A percentile compares a stretch with the other conserved stretches of the same genome.
These are phyloP conservation scores for Aspergillus cavernicola DNA, from an alignment of 495 filamentous ascomycete species.

Conservation along the genomic window DNA sequence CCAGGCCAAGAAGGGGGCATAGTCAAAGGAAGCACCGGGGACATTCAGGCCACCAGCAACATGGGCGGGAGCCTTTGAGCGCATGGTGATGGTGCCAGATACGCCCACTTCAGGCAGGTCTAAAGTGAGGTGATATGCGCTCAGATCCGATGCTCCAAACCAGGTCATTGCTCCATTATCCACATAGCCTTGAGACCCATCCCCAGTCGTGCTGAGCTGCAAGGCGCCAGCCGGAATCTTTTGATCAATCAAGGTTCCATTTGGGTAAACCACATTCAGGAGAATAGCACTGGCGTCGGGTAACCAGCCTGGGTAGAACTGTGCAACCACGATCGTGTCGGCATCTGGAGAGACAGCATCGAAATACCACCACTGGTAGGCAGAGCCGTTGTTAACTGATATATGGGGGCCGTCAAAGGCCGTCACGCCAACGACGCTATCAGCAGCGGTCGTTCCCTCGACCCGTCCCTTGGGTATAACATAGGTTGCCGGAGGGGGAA, in stretches of 20 bases:
- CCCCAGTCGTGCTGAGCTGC: neutral
- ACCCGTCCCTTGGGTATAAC: neutral
- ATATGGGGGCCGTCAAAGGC: neutral
- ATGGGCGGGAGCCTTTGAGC: neutral
- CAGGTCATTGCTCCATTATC: neutral
- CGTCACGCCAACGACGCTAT: neutral
- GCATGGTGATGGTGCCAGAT: neutral
- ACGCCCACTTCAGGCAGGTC: neutral
- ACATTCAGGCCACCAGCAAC: neutral
- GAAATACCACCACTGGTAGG: neutral
- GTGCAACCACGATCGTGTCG: neutral
- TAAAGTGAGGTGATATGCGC: neutral
- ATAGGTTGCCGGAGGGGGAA: neutral
- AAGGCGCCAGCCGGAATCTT: neutral
- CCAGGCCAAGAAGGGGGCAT: neutral
- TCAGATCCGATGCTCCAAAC: neutral
- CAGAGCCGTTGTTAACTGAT: neutral
- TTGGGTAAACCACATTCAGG: neutral
- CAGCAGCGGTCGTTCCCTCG: neutral
- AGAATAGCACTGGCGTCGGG: neutral
- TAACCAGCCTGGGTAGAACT: neutral
- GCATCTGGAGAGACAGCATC: neutral
- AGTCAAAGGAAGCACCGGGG: neutral
- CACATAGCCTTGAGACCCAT: neutral
- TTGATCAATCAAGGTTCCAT: neutral